Percentiles rank a stretch among this genome's conserved stretches.
These are phyloP conservation scores for Coniferiporia weirii DNA, from an alignment of 1,284 basidiomycete species.

Conservation along the genomic window DNA sequence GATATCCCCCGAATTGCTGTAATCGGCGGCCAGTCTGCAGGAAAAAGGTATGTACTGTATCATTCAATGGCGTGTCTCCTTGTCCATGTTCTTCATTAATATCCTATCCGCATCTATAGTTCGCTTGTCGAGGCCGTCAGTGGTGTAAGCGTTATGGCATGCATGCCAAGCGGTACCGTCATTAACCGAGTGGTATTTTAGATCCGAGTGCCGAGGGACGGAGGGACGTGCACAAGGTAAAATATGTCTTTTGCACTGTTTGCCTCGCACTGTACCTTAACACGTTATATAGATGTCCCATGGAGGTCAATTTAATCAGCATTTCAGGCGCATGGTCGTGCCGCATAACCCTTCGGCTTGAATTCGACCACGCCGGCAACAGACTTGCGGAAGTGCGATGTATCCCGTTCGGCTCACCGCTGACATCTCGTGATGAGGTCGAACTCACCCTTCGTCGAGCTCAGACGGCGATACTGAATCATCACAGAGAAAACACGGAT, in stretches of 20 bases:
- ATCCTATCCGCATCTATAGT: too few species aligned
- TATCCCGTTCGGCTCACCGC: constrained; percentile 21
- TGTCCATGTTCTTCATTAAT: too few species aligned
- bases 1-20: too few species aligned
- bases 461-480: constrained; percentile 28
- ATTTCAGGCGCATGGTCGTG: constrained; percentile 29
- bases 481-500: constrained; percentile 14
- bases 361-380: constrained; percentile 19
- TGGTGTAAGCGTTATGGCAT: too few species aligned
- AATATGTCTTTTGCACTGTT: not conserved
- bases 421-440: constrained; percentile 23
- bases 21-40: too few species aligned
- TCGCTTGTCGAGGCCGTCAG: too few species aligned
- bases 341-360: constrained; percentile 30
- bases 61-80: too few species aligned
- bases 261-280: not conserved
- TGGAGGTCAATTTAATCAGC: constrained; percentile 24
- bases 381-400: not conserved
- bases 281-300: constrained; percentile 25
- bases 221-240: constrained; percentile 26
- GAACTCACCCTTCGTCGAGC: constrained; percentile 29
- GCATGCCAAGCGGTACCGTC: too few species aligned
- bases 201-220: constrained; percentile 22
- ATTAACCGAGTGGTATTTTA: too few species aligned
- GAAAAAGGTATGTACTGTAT: too few species aligned